A percentile compares a stretch with the other conserved stretches of the same genome.
Evolutionary conservation across 2,329 filamentous ascomycete species (phyloP).

Genomic region (Aspergillus fumigatus): DNA sequence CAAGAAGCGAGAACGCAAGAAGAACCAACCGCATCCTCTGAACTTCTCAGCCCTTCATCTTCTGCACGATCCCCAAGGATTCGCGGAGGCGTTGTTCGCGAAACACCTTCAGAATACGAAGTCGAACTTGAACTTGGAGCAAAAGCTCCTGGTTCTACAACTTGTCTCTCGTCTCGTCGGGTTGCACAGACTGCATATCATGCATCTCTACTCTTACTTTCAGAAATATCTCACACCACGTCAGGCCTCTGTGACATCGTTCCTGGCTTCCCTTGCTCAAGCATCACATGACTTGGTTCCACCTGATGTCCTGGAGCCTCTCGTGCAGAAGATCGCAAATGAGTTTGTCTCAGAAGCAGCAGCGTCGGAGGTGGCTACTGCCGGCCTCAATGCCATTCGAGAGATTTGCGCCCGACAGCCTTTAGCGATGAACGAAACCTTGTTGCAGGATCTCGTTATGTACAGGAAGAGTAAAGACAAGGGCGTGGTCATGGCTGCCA

Average conservation of each 20-base stretch:
- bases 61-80: constrained; percentile 88
- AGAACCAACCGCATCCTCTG: constrained; percentile 76
- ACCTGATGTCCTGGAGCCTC: constrained; percentile 83
- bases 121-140: constrained; percentile 78
- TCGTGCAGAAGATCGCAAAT: constrained; percentile 93
- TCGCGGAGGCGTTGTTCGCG: constrained; percentile 82
- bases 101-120: constrained; percentile 88
- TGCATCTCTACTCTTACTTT: constrained; percentile 93
- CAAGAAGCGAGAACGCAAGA: constrained; percentile 80
- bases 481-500: constrained; percentile 97
- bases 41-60: constrained; percentile 97
- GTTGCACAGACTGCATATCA: constrained; percentile 83
- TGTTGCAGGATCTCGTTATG: constrained; percentile 93
- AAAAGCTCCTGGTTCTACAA: constrained; percentile 84
- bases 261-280: constrained; percentile 87
- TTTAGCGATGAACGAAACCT: constrained; percentile 89
- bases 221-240: constrained; percentile 85
- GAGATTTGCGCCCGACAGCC: constrained; percentile 92
- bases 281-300: constrained; percentile 87
- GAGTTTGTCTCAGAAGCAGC: constrained; percentile 96
- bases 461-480: constrained; percentile 98
- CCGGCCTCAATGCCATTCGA: constrained; percentile 88
- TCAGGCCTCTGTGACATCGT: constrained; percentile 86
- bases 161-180: constrained; percentile 87
- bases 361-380: constrained; percentile 83